A percentile compares a stretch with the other conserved stretches of the same genome.
Conservation (phyloP, 768 basidiomycete species). For the Panellus pusillus region DNA sequence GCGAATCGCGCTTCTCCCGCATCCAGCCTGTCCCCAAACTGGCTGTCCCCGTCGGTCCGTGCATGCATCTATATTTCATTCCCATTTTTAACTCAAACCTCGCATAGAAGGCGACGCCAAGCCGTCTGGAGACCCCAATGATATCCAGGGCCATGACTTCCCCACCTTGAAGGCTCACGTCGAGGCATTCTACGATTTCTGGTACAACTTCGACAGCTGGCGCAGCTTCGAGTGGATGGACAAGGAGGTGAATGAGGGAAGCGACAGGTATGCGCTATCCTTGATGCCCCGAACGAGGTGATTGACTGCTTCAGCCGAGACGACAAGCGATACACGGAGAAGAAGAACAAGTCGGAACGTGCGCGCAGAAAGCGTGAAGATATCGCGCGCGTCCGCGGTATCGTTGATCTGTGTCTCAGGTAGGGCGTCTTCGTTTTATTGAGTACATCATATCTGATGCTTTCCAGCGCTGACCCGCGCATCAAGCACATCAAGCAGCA, state of each 20-base stretch:
- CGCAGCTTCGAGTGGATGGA: slow-evolving; percentile 96
- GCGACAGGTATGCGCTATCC: slow-evolving; percentile 69
- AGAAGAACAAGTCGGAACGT: slow-evolving; percentile 98
- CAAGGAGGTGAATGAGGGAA: slow-evolving; percentile 98
- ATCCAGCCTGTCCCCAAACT: slow-evolving; percentile 80
- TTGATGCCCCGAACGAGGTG: neutral
- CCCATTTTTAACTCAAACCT: neutral
- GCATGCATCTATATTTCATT: neutral
- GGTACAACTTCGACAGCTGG: slow-evolving; percentile 99
- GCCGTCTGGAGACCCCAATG: slow-evolving; percentile 16
- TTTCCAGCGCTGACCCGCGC: slow-evolving; percentile 72
- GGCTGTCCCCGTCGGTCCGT: slow-evolving; percentile 40
- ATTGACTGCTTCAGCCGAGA: slow-evolving; percentile 64
- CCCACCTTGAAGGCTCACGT: slow-evolving; percentile 74
- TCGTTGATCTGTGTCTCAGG: slow-evolving; percentile 85
- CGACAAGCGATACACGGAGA: slow-evolving; percentile 98
- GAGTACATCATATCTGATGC: neutral
- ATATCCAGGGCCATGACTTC: slow-evolving; percentile 20
- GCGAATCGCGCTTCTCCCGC: slow-evolving; percentile 92
- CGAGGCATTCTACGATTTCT: slow-evolving; percentile 96
- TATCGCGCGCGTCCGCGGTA: slow-evolving; percentile 78
- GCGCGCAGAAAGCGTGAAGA: slow-evolving; percentile 97
- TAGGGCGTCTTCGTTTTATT: slow-evolving; percentile 18
- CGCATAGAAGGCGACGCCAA: slow-evolving; percentile 1
- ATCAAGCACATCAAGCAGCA: slow-evolving; percentile 97